phyloP scores from a whole-genome alignment of 1,139 yeast species.

The Saccharomyces pastorianus region DNA sequence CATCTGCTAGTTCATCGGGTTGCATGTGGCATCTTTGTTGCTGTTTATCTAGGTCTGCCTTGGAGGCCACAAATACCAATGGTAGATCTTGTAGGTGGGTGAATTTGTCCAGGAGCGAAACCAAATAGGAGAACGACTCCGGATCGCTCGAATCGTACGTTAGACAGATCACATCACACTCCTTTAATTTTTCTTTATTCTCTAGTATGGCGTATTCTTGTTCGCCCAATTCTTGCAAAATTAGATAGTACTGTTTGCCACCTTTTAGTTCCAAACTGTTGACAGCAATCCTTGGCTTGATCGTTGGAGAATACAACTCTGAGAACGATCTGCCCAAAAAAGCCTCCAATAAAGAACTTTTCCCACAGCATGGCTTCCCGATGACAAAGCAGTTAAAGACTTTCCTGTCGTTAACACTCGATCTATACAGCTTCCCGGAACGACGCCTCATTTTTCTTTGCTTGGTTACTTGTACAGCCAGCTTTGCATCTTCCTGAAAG shows the following conservation, averaged over 20 bases:
- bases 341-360: constrained; percentile 71
- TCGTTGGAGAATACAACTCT: constrained; percentile 72
- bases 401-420: constrained; percentile 69
- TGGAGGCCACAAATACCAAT: constrained; percentile 78
- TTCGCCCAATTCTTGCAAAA: constrained; percentile 84
- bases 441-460: constrained; percentile 61
- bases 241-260: constrained; percentile 89
- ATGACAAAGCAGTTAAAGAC: constrained; percentile 83
- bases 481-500: constrained; percentile 45
- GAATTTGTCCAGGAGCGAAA: constrained; percentile 54
- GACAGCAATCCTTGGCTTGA: constrained; percentile 71
- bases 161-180: constrained; percentile 85
- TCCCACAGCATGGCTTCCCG: constrained; percentile 84
- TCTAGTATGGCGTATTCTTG: constrained; percentile 74
- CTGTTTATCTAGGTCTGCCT: constrained; percentile 91
- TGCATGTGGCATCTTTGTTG: constrained; percentile 81
- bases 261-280: constrained; percentile 93
- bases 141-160: constrained; percentile 94
- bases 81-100: constrained; percentile 64
- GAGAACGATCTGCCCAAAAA: constrained; percentile 70
- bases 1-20: constrained; percentile 78
- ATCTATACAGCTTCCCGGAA: constrained; percentile 59
- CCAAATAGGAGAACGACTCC: constrained; percentile 78
- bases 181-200: constrained; percentile 61
- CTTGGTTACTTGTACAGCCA: constrained; percentile 75